Evolutionary conservation across 1,284 basidiomycete genomes (phyloP).

Genomic region (Microbotryum lychnidis-dioicae): DNA sequence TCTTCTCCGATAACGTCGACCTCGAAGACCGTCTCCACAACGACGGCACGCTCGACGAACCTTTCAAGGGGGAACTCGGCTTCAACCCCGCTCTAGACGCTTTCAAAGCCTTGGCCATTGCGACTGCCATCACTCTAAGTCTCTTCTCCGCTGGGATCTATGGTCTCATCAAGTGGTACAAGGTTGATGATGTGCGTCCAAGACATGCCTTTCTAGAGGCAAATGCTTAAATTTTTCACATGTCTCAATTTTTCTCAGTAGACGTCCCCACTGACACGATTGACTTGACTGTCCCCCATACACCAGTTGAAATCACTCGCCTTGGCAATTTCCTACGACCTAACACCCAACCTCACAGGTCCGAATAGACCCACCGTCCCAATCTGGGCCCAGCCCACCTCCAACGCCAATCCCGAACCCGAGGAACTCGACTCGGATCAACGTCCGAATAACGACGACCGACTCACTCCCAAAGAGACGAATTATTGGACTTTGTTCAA

Average conservation of each 20-base stretch:
- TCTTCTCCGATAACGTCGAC: conserved; percentile 12
- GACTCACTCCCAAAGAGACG: conserved; percentile 11
- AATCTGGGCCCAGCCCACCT: conserved; percentile 15
- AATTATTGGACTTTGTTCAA: conserved; percentile 24
- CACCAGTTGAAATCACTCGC: conserved; percentile 19
- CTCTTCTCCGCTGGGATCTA: conserved; percentile 12
- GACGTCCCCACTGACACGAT: no score
- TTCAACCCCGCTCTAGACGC: conserved; percentile 30
- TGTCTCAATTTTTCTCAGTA: not conserved
- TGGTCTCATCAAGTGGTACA: conserved; percentile 18
- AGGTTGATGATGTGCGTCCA: conserved; percentile 20
- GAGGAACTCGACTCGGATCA: no score
- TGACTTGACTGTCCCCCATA: not conserved
- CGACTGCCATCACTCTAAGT: conserved; percentile 15
- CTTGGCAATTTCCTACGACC: conserved; percentile 10
- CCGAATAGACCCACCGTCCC: conserved; percentile 10
- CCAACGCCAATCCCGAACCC: not conserved
- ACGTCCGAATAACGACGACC: not conserved
- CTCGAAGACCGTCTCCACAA: conserved; percentile 22
- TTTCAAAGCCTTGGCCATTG: conserved; percentile 23
- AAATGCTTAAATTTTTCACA: no score
- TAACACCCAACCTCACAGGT: conserved; percentile 7
- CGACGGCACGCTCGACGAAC: conserved; percentile 6
- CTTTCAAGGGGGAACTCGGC: not conserved
- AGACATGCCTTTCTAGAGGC: no score